phyloP scores from a whole-genome alignment of 257 asterid genomes.

The Capsicum baccatum region DNA sequence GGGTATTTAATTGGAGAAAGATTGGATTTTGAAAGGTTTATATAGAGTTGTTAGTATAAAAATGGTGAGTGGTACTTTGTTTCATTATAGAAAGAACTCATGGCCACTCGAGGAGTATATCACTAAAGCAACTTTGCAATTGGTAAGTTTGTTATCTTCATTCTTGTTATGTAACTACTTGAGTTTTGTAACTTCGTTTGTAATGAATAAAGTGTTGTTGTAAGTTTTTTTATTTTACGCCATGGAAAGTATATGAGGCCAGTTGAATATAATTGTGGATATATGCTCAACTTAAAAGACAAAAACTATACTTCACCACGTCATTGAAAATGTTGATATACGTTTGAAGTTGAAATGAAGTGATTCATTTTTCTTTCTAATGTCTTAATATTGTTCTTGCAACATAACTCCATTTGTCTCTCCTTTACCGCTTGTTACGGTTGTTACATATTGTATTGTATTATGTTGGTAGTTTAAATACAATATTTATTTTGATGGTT shows the following conservation, averaged over 20 bases:
- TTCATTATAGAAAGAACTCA: slow-evolving; percentile 84
- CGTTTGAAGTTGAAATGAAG: neutral
- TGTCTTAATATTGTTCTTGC: neutral
- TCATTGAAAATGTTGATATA: neutral
- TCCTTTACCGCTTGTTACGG: neutral
- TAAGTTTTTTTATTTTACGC: neutral
- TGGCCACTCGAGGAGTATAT: slow-evolving; percentile 97
- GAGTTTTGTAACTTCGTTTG: neutral
- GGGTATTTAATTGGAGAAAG: neutral
- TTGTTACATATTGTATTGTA: neutral
- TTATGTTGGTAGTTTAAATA: no score
- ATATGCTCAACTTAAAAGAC: neutral
- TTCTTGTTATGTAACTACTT: neutral
- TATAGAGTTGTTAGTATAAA: slow-evolving; percentile 34
- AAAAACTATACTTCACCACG: neutral
- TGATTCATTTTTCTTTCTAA: neutral
- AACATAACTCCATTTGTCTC: neutral
- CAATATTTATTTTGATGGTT: no score
- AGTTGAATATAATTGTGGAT: neutral
- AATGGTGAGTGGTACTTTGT: slow-evolving; percentile 87
- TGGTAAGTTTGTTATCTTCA: slow-evolving; percentile 55
- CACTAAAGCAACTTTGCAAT: slow-evolving; percentile 73
- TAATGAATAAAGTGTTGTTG: neutral
- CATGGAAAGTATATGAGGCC: neutral
- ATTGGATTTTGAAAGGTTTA: neutral